Evolutionary conservation across 2,329 filamentous ascomycete genomes (phyloP).

Genomic region (Cyanodermella asteris): DNA sequence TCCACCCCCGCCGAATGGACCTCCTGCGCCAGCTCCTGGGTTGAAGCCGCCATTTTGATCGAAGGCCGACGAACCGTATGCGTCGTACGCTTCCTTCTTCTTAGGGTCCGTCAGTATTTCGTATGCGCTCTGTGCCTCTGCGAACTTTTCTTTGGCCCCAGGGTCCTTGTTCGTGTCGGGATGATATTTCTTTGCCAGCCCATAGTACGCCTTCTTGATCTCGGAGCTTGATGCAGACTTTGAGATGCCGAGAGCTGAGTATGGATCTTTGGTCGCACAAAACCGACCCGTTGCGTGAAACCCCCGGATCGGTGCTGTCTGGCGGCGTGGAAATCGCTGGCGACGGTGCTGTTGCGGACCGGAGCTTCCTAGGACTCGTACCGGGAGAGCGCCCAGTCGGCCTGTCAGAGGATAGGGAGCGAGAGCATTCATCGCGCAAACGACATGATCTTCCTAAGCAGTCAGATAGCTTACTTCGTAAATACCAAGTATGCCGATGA

Average conservation of each 20-base stretch:
- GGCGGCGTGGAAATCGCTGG: no score
- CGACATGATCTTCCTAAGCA: no score
- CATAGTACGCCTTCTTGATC: constrained; percentile 98
- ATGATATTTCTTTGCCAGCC: constrained; percentile 90
- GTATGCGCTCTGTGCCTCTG: constrained; percentile 81
- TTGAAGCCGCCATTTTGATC: constrained; percentile 54
- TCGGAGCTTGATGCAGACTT: constrained; percentile 64
- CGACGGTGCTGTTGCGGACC: no score
- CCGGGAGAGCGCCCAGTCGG: no score
- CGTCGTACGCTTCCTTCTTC: constrained; percentile 82
- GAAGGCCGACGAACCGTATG: constrained; percentile 64
- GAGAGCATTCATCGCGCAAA: no score
- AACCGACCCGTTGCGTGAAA: constrained; percentile 30
- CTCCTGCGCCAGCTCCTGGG: constrained; percentile 36
- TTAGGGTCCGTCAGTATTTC: constrained; percentile 81
- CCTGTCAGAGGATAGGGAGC: no score
- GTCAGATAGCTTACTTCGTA: no score
- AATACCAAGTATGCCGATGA: no score
- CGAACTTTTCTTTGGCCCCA: constrained; percentile 82
- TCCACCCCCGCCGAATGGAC: constrained; percentile 39
- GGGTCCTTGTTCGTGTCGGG: constrained; percentile 95
- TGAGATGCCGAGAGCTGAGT: constrained; percentile 62
- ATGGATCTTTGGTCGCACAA: constrained; percentile 62
- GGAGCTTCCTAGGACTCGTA: no score
- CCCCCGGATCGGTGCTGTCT: no score